Evolutionary conservation across 805 yeast genomes (phyloP).

Genomic region (Kodamaea sagamina): DNA sequence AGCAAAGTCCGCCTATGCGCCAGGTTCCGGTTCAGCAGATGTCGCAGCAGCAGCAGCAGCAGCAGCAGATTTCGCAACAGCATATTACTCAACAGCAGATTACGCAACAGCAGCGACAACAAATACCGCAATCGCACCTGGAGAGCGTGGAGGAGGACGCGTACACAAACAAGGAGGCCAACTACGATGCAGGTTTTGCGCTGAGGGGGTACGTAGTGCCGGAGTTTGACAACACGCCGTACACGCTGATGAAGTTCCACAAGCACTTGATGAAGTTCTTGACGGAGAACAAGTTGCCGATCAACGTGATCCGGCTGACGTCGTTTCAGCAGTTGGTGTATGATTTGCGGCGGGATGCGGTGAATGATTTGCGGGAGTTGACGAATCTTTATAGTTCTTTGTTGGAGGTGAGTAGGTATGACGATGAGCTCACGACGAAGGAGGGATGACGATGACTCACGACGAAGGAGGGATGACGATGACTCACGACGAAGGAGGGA

Average conservation of each 20-base stretch:
- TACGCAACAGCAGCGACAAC: constrained; percentile 16
- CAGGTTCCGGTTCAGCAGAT: no score
- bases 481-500: no score
- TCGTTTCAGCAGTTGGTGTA: constrained; percentile 54
- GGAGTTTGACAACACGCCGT: constrained; percentile 44
- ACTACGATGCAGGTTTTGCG: neutral
- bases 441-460: neutral
- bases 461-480: no score
- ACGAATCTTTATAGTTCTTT: constrained; percentile 46
- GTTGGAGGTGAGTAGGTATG: constrained; percentile 32
- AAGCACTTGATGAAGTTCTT: constrained; percentile 52
- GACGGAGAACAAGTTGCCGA: constrained; percentile 53
- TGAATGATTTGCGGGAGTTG: constrained; percentile 49
- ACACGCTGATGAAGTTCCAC: constrained; percentile 49
- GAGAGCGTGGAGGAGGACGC: no score
- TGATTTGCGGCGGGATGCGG: constrained; percentile 50
- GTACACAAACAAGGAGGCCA: no score
- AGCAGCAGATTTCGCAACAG: neutral
- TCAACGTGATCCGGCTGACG: constrained; percentile 49
- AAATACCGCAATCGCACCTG: constrained; percentile 9
- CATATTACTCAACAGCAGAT: no score
- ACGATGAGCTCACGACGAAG: neutral
- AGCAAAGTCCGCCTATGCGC: no score
- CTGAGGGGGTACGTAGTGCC: constrained; percentile 21
- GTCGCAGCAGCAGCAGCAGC: neutral